Percentiles rank a stretch among this genome's conserved stretches.
These are phyloP conservation scores for Blepharisma stoltei DNA, from an alignment of 73 alveolate genomes.

Conservation along the genomic window DNA sequence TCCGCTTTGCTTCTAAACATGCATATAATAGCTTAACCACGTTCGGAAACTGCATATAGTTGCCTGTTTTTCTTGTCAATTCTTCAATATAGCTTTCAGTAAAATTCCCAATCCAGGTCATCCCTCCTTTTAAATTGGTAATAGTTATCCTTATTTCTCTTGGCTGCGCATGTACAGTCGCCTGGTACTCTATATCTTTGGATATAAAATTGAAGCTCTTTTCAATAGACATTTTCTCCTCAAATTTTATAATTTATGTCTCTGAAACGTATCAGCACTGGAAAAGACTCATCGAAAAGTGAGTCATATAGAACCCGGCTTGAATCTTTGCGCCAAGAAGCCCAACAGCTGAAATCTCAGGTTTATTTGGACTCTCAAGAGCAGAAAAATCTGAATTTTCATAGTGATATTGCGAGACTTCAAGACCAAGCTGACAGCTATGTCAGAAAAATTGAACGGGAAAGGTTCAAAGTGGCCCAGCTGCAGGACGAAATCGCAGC, in stretches of 20 bases:
- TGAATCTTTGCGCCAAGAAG: too few species aligned
- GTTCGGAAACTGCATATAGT: slow-evolving; percentile 31
- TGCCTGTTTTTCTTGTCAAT: slow-evolving; percentile 49
- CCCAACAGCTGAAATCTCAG: too few species aligned
- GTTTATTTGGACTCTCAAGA: too few species aligned
- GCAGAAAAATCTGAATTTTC: not conserved
- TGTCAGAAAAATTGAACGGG: slow-evolving; percentile 8
- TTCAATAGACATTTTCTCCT: too few species aligned
- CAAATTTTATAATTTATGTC: too few species aligned
- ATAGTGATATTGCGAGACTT: slow-evolving; percentile 15
- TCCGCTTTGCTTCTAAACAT: slow-evolving; percentile 31
- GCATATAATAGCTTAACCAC: slow-evolving; percentile 37
- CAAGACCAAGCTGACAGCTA: slow-evolving; percentile 29
- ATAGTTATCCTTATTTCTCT: not conserved
- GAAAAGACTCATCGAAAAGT: too few species aligned
- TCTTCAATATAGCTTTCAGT: slow-evolving; percentile 48
- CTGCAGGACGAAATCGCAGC: not conserved
- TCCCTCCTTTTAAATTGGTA: not conserved
- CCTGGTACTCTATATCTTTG: slow-evolving; percentile 15
- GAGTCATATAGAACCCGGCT: too few species aligned
- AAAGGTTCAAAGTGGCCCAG: not conserved
- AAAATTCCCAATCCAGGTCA: slow-evolving; percentile 39
- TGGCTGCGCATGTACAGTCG: not conserved
- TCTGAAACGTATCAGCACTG: too few species aligned
- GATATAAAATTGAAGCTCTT: not conserved